phyloP scores from a whole-genome alignment of 2,329 filamentous ascomycete species.

The Balansia obtecta region DNA sequence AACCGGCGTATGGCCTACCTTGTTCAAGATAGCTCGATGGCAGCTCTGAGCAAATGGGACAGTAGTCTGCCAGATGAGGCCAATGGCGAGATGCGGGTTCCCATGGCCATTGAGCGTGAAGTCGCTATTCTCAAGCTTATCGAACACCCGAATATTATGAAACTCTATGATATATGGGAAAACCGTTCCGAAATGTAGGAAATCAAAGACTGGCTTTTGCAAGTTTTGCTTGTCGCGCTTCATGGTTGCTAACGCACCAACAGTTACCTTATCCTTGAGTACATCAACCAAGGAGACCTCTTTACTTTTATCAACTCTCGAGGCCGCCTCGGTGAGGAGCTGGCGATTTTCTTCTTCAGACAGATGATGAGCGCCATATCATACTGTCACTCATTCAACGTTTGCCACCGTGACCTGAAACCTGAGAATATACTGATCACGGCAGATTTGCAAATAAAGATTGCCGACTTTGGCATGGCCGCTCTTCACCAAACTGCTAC shows the following conservation, averaged over 20 bases:
- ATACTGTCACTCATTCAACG: constrained; percentile 88
- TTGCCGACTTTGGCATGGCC: constrained; percentile 97
- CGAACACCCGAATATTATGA: constrained; percentile 88
- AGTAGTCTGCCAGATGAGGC: constrained; percentile 40
- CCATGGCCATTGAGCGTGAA: constrained; percentile 83
- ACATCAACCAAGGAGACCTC: constrained; percentile 66
- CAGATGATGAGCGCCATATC: constrained; percentile 87
- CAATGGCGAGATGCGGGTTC: constrained; percentile 58
- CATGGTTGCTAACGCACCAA: constrained; percentile 7
- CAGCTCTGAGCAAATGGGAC: constrained; percentile 66
- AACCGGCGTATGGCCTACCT: constrained; percentile 70
- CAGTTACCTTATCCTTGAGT: constrained; percentile 91
- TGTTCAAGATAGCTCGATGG: constrained; percentile 75
- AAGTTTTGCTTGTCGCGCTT: background rate
- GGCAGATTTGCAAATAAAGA: constrained; percentile 64
- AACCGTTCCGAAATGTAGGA: constrained; percentile 86
- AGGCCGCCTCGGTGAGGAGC: constrained; percentile 64
- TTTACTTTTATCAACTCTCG: constrained; percentile 73
- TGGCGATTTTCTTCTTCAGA: constrained; percentile 74
- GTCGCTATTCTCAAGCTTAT: constrained; percentile 96
- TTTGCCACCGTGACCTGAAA: constrained; percentile 92
- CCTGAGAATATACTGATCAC: constrained; percentile 93
- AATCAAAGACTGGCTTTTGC: background rate
- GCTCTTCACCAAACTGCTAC: constrained; percentile 71
- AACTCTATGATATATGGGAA: constrained; percentile 94